A percentile compares a stretch with the other conserved stretches of the same genome.
Evolutionary conservation across 148 eudicot species (phyloP).

Genomic region (Amaranthus palmeri): DNA sequence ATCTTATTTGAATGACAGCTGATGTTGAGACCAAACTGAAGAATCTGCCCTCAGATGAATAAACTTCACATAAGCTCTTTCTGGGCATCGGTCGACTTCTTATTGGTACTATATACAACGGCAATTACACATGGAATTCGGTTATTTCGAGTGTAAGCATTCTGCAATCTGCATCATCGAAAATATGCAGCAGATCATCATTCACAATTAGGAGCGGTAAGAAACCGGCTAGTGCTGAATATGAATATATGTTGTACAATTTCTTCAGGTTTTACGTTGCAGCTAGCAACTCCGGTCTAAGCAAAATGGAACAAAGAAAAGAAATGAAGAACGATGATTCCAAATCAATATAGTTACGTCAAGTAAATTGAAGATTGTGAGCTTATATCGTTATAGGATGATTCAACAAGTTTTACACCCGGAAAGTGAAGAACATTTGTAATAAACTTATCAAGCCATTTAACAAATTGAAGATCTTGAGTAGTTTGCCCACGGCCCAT

Average conservation of each 20-base stretch:
- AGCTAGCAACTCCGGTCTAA: background rate
- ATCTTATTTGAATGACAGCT: constrained; percentile 1
- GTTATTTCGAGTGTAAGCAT: constrained; percentile 1
- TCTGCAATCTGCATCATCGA: constrained; percentile 1
- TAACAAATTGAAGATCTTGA: background rate
- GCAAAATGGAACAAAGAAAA: background rate
- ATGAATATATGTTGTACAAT: background rate
- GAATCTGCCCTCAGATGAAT: background rate
- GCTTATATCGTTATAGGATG: background rate
- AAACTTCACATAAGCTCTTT: background rate
- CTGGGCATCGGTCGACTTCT: constrained; percentile 8
- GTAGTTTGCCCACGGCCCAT: background rate
- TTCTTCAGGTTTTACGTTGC: background rate
- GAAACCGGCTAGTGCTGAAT: background rate
- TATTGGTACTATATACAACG: background rate
- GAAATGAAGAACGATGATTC: no score
- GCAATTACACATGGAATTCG: constrained; percentile 1
- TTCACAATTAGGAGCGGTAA: background rate
- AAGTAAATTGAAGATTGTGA: background rate
- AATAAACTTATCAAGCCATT: background rate
- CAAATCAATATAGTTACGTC: no score
- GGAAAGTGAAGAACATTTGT: background rate
- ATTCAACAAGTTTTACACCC: background rate
- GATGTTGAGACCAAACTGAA: constrained; percentile 1
- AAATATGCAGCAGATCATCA: background rate